Conservation (phyloP, 495 filamentous ascomycete genomes). For the Podospora sp. region DNA sequence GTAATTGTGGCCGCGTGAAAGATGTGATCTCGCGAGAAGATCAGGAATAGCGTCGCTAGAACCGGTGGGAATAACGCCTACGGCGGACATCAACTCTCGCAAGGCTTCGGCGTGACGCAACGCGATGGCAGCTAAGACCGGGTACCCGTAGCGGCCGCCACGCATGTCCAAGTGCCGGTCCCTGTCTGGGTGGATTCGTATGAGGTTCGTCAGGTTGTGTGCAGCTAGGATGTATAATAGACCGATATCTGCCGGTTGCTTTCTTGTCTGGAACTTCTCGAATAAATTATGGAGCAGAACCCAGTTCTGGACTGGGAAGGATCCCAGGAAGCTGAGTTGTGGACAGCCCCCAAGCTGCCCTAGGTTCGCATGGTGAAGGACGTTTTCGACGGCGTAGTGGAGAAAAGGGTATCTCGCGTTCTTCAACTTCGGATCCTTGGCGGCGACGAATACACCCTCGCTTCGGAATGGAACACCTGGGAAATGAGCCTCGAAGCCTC, state of each 20-base stretch:
- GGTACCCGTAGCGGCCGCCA: background rate
- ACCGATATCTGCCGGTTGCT: background rate
- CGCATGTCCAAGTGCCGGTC: background rate
- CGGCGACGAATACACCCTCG: background rate
- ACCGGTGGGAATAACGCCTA: background rate
- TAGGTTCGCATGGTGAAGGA: background rate
- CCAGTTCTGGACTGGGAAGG: background rate
- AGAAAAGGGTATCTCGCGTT: constrained; percentile 5
- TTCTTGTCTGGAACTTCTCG: background rate
- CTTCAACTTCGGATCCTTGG: background rate
- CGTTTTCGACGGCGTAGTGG: background rate
- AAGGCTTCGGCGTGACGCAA: background rate
- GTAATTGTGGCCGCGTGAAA: background rate
- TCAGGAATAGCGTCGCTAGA: too few relatives aligned
- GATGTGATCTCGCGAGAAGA: background rate
- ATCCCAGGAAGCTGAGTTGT: background rate
- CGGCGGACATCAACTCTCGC: background rate
- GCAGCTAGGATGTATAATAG: background rate
- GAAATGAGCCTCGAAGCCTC: background rate
- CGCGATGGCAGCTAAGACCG: background rate
- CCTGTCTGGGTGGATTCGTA: background rate
- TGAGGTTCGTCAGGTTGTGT: background rate
- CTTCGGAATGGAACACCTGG: background rate
- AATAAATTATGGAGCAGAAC: background rate
- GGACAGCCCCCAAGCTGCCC: background rate